Percentiles rank a stretch among this genome's conserved stretches.
Conservation (phyloP, 192 early-diverging fungal species). For the Phlyctochytrium arcticum region DNA sequence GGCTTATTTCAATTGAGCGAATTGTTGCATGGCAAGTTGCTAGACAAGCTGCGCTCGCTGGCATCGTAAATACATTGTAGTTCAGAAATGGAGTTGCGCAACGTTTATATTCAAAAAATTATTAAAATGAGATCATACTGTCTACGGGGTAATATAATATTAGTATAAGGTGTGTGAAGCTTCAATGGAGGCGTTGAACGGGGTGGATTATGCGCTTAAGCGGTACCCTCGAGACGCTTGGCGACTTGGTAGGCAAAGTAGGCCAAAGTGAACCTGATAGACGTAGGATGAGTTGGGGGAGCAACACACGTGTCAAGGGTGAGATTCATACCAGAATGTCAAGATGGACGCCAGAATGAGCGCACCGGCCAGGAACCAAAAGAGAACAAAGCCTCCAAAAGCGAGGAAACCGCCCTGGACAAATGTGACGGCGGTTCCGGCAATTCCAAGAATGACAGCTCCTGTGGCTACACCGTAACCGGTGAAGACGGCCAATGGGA, state of each 20-base stretch:
- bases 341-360: constrained; percentile 29
- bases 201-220: too few species aligned
- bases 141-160: too few species aligned
- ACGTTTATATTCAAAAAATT: too few species aligned
- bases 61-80: too few species aligned
- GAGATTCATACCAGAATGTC: constrained; percentile 30
- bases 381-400: constrained; percentile 38
- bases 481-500: constrained; percentile 33
- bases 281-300: background rate
- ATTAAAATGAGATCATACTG: too few species aligned
- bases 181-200: too few species aligned
- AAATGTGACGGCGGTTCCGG: constrained; percentile 33
- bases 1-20: constrained; percentile 39
- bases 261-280: constrained; percentile 21
- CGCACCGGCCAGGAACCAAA: constrained; percentile 34
- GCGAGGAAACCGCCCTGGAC: constrained; percentile 39
- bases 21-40: constrained; percentile 30
- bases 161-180: too few species aligned
- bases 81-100: too few species aligned
- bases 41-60: constrained; percentile 28
- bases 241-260: constrained; percentile 41
- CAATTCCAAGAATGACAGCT: constrained; percentile 27
- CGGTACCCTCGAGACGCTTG: constrained; percentile 25
- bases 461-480: constrained; percentile 25
- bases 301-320: too few species aligned